Base-by-base conservation (phyloP, 768 basidiomycete genomes). In the Leccinellum luteum region DNA sequence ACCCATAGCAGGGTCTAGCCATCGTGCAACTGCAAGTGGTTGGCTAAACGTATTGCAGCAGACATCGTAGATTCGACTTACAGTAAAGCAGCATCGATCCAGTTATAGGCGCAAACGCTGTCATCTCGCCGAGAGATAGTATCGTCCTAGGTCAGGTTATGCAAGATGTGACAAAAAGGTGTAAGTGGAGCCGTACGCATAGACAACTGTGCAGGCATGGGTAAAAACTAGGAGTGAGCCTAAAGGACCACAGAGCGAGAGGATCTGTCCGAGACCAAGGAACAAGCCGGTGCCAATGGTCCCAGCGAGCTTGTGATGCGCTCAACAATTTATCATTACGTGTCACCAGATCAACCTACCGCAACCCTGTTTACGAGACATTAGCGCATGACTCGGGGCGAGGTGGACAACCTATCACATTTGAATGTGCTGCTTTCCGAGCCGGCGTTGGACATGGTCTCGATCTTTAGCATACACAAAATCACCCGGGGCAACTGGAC, bases 271-370 rank as follows among this genome's bases (percentile, higher is more conserved):
- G 17, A 73, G 61, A 10, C 71, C 71, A 10, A 70, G 50, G 57
- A 73, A 73, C 19, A 73, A 64, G 10, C 71, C 71, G 0, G 71
- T 71, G 21, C 71, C 71, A 25, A 73, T 66, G 2, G 61, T 63
- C 17, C 71, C 69, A 21, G 69, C 72, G 57, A 73, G 60, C 67
- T 68, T 52, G 43, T 48, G 32, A 35, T 14, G 30, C 10, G 17
- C 3, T 66, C 49, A 64, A 48, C 41, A 19, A 3, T 25, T 28
- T 23, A 14, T 32, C 44, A 0, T 2, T 13, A 49, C 5, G 12
- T 17, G n/a, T 3, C 14, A 54, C 19, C 14, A 53, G n/a, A 57
- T 17, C 6, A 19, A 56, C 66, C 23, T 52, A 68, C 66, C 6
- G 62, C 54, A 48, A 68, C 61, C 66, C 66, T 68, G 15, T 53